A percentile compares a stretch with the other conserved stretches of the same genome.
These are phyloP conservation scores for Leishmania major DNA, from an alignment of 208 protist species.

Conservation along the genomic window DNA sequence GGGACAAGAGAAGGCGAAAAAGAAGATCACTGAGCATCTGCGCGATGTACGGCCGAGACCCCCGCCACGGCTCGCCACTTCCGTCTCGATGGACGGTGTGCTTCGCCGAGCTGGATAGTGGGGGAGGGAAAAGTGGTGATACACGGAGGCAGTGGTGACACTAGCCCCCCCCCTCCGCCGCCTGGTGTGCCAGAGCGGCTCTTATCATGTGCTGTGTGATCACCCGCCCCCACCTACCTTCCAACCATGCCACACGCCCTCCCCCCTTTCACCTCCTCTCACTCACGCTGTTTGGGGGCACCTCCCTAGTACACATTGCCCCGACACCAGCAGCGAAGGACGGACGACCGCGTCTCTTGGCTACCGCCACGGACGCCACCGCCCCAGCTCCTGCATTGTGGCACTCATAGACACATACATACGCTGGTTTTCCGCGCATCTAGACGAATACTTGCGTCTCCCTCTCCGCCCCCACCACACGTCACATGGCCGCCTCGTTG, in stretches of 20 bases:
- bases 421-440: neutral
- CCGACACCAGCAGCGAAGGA: neutral
- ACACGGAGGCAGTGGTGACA: neutral
- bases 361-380: neutral
- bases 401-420: slow-evolving; percentile 11
- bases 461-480: neutral
- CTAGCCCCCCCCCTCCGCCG: neutral
- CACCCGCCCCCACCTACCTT: neutral
- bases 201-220: neutral
- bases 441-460: neutral
- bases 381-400: neutral
- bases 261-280: neutral
- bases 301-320: neutral
- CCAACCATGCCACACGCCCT: neutral
- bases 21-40: neutral
- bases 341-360: neutral
- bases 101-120: neutral
- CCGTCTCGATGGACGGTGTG: neutral
- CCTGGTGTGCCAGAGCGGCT: neutral
- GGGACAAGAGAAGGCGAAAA: neutral
- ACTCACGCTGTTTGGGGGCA: neutral
- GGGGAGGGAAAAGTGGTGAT: neutral
- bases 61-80: too few species aligned
- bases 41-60: neutral
- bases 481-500: neutral